Conservation (phyloP, 2,329 filamentous ascomycete genomes). For the Cladophialophora psammophila region DNA sequence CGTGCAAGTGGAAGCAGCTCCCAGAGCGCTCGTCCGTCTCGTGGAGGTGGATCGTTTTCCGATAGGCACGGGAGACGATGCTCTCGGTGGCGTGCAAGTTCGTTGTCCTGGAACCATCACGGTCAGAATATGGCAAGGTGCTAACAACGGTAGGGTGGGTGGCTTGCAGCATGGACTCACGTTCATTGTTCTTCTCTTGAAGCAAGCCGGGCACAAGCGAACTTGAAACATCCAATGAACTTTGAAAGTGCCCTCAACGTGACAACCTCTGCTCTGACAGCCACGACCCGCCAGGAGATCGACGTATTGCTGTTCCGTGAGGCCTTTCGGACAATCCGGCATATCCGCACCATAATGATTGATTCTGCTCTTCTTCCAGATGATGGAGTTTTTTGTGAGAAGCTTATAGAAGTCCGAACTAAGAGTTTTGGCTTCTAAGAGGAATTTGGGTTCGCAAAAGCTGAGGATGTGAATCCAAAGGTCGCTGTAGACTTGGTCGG, state of each 20-base stretch:
- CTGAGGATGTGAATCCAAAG: slow-evolving; percentile 38
- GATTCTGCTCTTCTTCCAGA: slow-evolving; percentile 38
- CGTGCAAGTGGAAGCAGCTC: slow-evolving; percentile 32
- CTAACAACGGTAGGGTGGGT: not conserved
- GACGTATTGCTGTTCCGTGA: slow-evolving; percentile 39
- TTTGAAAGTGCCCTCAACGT: slow-evolving; percentile 29
- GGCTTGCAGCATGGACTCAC: slow-evolving; percentile 5
- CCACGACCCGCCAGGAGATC: slow-evolving; percentile 38
- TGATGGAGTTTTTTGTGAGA: slow-evolving; percentile 30
- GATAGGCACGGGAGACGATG: slow-evolving; percentile 11
- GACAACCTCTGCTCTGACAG: slow-evolving; percentile 38
- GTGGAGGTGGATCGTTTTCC: not conserved
- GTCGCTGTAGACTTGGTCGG: slow-evolving; percentile 30
- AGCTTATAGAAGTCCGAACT: slow-evolving; percentile 33
- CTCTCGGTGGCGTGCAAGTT: slow-evolving; percentile 26
- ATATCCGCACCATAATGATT: slow-evolving; percentile 31
- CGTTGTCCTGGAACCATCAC: slow-evolving; percentile 26
- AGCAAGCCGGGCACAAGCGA: slow-evolving; percentile 38
- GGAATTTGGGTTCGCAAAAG: slow-evolving; percentile 36
- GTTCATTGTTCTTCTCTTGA: slow-evolving; percentile 33
- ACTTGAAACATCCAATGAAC: slow-evolving; percentile 39
- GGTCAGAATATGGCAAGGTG: slow-evolving; percentile 1
- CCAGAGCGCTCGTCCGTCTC: slow-evolving; percentile 19
- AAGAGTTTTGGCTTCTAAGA: slow-evolving; percentile 37
- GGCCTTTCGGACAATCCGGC: slow-evolving; percentile 34